These are phyloP conservation scores for Paxillus rubicundulus DNA, from an alignment of 768 basidiomycete species.

Conservation along the genomic window DNA sequence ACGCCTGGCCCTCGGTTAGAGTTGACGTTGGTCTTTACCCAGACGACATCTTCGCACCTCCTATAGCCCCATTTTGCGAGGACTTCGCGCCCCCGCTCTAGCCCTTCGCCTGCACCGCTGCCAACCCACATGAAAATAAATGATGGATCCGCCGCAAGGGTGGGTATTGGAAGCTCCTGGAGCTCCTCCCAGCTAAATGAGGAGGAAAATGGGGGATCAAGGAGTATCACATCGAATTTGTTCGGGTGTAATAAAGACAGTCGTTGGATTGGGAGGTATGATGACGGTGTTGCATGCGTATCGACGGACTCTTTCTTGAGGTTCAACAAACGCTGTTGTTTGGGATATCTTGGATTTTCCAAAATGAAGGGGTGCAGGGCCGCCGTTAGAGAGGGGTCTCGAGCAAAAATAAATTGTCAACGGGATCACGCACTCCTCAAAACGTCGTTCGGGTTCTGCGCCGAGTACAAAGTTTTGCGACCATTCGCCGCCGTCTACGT, in stretches of 20 bases:
- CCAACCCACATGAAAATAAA: slow-evolving; percentile 98
- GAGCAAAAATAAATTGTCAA: background rate
- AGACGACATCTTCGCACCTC: slow-evolving; percentile 96
- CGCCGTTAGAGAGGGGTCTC: background rate
- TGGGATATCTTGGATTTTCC: slow-evolving; percentile 79
- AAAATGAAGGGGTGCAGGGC: background rate
- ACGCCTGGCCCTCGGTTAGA: slow-evolving; percentile 75
- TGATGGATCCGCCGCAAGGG: slow-evolving; percentile 84
- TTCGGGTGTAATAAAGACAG: slow-evolving; percentile 54
- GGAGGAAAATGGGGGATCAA: slow-evolving; percentile 88
- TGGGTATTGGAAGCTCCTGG: slow-evolving; percentile 75
- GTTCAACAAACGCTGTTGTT: slow-evolving; percentile 79
- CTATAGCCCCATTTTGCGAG: slow-evolving; percentile 94
- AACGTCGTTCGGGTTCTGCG: slow-evolving; percentile 82
- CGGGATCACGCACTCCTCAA: slow-evolving; percentile 81
- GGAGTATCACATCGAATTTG: slow-evolving; percentile 89
- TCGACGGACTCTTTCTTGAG: slow-evolving; percentile 81
- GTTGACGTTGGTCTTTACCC: slow-evolving; percentile 88
- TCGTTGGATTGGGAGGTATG: slow-evolving; percentile 63
- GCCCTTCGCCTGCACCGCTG: slow-evolving; percentile 81
- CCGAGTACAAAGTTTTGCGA: slow-evolving; percentile 93
- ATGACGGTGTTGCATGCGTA: slow-evolving; percentile 65
- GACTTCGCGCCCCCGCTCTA: slow-evolving; percentile 89
- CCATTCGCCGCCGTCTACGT: slow-evolving; percentile 90
- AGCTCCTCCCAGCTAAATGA: slow-evolving; percentile 85